Evolutionary conservation across 176 grass and related monocot genomes (phyloP).

Genomic region (Oryza australiensis): DNA sequence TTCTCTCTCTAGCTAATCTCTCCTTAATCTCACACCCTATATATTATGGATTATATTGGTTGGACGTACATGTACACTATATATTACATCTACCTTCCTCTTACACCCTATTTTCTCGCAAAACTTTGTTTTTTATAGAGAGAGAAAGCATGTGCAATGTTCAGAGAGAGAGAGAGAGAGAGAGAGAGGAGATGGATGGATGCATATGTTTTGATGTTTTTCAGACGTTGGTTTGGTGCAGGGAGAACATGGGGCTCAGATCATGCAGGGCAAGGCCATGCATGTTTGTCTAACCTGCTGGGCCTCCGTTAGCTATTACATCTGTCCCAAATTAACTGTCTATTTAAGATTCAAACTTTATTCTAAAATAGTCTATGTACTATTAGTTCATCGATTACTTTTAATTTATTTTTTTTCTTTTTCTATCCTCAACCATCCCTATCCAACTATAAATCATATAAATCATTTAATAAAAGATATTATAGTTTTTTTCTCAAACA

Average conservation of each 20-base stretch:
- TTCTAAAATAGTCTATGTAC: too few species aligned
- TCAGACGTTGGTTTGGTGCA: slow-evolving; percentile 29
- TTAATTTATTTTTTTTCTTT: too few species aligned
- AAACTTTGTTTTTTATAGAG: background rate
- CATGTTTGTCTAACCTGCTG: slow-evolving; percentile 14
- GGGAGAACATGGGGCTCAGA: slow-evolving; percentile 34
- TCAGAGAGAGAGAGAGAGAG: slow-evolving; percentile 1
- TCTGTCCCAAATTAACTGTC: too few species aligned
- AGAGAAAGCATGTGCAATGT: background rate
- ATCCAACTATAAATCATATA: too few species aligned
- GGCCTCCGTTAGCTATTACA: too few species aligned
- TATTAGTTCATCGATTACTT: too few species aligned
- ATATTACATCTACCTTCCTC: background rate
- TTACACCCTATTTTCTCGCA: background rate
- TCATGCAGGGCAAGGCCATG: background rate
- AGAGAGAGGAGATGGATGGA: background rate
- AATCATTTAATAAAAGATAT: too few species aligned
- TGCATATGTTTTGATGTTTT: background rate
- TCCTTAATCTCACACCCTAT: too few species aligned
- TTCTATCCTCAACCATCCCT: too few species aligned
- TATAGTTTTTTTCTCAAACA: too few species aligned
- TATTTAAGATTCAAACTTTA: too few species aligned
- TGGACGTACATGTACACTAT: background rate
- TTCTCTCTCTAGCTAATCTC: too few species aligned
- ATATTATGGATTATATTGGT: background rate